Base-by-base conservation (phyloP, 1,284 basidiomycete genomes). In the Marasmius fiardii region DNA sequence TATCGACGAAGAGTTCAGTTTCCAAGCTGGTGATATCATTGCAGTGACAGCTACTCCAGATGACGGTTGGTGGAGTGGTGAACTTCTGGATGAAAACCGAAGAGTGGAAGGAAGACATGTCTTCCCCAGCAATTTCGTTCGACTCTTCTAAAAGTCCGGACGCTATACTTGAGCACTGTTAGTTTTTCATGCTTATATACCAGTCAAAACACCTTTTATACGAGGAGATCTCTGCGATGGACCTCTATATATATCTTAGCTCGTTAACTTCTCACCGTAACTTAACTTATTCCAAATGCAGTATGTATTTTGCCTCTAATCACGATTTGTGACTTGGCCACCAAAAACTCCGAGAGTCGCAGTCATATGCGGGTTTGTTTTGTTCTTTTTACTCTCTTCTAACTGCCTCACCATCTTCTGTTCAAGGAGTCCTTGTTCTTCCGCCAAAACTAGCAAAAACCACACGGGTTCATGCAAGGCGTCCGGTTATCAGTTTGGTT, bases 21-120 rank as follows among this genome's bases (percentile, higher is more conserved):
- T 93, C 79, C 88, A 91, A 65, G 76, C 81, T 31, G 88, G 87
- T 23, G 92, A 93, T 67, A 85, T 93, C 60, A 93, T 93, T 63
- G 92, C 90, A 0, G 90, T 93, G 4, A 92, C 89, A 1, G 79
- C 83, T 31, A 92, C 89, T 28, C 90, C 90, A 14, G 88, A 92
- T 59, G 92, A 93, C 62, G 92, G 91, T 0, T 93, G 91, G 92
- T 93, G 90, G 91, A 85, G 83, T 55, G 88, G 88, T 8, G 81
- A 83, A 68, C 67, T 93, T 59, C 69, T 93, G 52, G 90, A 93
- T 63, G 92, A 93, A 63, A 79, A 81, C 45, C 74, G 91, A 60
- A 73, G 90, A 54, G 72, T 83, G 60, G 77, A 80, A 0, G 90
- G 90, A 4, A 76, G 84, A 53, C 87, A 87, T 57, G 83, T 90